Conservation (phyloP, 441 rosid genomes). For the Erysimum pusillum region DNA sequence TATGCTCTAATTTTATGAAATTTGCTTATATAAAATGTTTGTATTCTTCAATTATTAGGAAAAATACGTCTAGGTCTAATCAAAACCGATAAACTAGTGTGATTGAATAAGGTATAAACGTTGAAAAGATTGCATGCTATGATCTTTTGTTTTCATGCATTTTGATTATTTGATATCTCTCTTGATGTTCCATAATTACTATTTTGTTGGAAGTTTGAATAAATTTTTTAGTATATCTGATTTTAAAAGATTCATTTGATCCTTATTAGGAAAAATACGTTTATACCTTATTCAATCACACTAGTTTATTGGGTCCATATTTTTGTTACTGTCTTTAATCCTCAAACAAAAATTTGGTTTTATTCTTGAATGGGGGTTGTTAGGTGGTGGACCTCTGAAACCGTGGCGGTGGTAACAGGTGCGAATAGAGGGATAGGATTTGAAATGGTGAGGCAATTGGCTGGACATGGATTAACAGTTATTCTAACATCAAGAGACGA, state of each 20-base stretch:
- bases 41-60: not conserved
- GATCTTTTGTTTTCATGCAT: not conserved
- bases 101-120: not conserved
- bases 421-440: constrained; percentile 93
- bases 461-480: constrained; percentile 82
- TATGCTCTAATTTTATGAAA: not conserved
- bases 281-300: too few species aligned
- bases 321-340: not conserved
- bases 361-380: not conserved
- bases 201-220: constrained; percentile 3
- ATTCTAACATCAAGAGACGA: constrained; percentile 79
- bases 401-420: constrained; percentile 92
- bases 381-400: constrained; percentile 96
- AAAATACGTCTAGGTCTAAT: not conserved
- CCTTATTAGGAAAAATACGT: not conserved
- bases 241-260: not conserved
- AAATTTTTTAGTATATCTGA: not conserved
- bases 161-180: not conserved
- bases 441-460: constrained; percentile 90
- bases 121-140: not conserved
- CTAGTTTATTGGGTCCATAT: too few species aligned
- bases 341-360: not conserved
- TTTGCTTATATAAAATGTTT: not conserved
- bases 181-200: not conserved
- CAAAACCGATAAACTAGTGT: not conserved